phyloP scores from a whole-genome alignment of 768 basidiomycete species.

The Lactifluus pinguis region DNA sequence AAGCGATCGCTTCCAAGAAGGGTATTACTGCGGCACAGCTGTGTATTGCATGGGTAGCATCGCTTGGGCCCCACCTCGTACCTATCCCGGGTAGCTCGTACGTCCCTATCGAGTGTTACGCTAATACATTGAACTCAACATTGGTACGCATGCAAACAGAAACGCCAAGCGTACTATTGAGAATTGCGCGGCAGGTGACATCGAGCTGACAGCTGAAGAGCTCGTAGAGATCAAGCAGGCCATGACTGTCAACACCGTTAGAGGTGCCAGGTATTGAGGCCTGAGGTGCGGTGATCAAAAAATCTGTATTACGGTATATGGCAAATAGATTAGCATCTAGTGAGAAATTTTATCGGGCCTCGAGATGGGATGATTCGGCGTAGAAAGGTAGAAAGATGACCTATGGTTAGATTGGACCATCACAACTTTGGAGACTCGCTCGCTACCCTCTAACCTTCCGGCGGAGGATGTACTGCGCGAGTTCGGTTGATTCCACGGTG shows the following conservation, averaged over 20 bases:
- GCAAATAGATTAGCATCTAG: not conserved
- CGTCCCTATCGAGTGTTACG: conserved; percentile 2
- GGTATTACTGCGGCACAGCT: conserved; percentile 34
- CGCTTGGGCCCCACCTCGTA: conserved; percentile 31
- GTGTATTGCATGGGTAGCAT: conserved; percentile 32
- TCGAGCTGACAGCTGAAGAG: conserved; percentile 31
- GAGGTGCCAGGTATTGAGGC: conserved; percentile 13
- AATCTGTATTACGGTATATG: not conserved
- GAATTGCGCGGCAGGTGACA: conserved; percentile 32
- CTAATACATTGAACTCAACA: not conserved
- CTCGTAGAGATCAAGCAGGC: conserved; percentile 31
- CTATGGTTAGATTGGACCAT: not conserved
- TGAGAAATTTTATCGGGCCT: not conserved
- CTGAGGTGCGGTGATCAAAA: not conserved
- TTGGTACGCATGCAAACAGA: conserved; percentile 17
- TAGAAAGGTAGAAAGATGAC: not conserved
- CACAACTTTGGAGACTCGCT: not conserved
- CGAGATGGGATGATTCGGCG: too few species aligned
- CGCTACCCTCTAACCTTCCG: not conserved
- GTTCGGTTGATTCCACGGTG: conserved; percentile 39
- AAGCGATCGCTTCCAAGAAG: conserved; percentile 34
- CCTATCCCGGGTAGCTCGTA: conserved; percentile 41
- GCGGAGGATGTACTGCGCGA: conserved; percentile 51
- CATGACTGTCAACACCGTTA: conserved; percentile 20
- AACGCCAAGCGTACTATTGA: conserved; percentile 35